These are phyloP conservation scores for Acacia confusa DNA, from an alignment of 306 rosid species.

Conservation along the genomic window DNA sequence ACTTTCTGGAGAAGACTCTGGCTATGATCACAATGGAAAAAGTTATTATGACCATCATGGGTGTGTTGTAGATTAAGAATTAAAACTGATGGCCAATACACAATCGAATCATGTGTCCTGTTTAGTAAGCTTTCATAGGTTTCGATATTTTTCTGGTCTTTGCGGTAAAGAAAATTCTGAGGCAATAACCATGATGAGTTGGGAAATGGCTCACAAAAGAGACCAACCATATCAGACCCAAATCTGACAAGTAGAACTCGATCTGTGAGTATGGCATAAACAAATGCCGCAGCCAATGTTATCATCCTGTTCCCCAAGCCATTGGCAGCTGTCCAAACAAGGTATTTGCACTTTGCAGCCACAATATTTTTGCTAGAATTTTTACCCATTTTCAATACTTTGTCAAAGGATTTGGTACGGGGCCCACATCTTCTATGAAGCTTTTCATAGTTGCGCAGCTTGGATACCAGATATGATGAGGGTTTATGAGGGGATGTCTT, in stretches of 20 bases:
- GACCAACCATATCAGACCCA: constrained; percentile 49
- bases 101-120: neutral
- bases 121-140: too few species aligned
- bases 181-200: constrained; percentile 48
- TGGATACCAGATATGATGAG: constrained; percentile 42
- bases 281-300: constrained; percentile 47
- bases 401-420: constrained; percentile 30
- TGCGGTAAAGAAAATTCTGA: constrained; percentile 30
- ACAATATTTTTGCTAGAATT: too few species aligned
- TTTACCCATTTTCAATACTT: too few species aligned
- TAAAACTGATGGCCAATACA: too few species aligned
- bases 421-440: constrained; percentile 49
- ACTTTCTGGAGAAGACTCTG: constrained; percentile 1
- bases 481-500: constrained; percentile 36
- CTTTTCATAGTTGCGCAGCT: constrained; percentile 46
- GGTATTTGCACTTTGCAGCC: constrained; percentile 40
- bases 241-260: too few species aligned
- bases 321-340: constrained; percentile 37
- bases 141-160: neutral
- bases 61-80: constrained; percentile 38
- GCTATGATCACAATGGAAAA: constrained; percentile 50
- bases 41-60: constrained; percentile 43
- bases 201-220: constrained; percentile 56
- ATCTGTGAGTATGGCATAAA: constrained; percentile 54
- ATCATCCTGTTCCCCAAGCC: constrained; percentile 31